Evolutionary conservation across 1,139 yeast species (phyloP), one percentile per base, ranked within the genome.

Genomic region (Arxiozyma slooffiae): DNA sequence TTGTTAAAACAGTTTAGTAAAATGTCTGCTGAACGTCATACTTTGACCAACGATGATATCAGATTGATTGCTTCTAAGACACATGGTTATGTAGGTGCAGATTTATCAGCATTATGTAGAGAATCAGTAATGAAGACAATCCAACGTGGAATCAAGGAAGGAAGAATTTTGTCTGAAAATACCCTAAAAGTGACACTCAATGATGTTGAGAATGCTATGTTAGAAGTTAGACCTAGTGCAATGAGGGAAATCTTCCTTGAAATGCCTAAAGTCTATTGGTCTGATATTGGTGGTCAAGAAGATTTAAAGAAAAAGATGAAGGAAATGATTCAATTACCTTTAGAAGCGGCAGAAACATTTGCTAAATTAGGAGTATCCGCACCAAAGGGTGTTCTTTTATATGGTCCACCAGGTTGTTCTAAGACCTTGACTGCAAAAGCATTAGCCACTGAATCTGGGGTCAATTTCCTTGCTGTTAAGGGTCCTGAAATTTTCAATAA

Each of bases 401-500:
- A 90, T 66, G 97, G 97, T 0, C 97, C 97, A 0, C 97, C 97
- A 0, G 97, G 97, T 7, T 90, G 97, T 70, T 89, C 97, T 7
- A 90, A 90, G 62, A 90, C 97, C 0, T 71, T 90, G 53, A 87
- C 96, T 0, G 97, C 97, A 1, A 90, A 90, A 64, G 97, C 97
- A 0, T 71, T 90, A 38, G 97, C 97, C 0, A 86, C 96, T 0
- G 97, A 90, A 68, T 85, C 96, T 1, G 97, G 96, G 0, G 76
- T 90, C 50, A 90, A 90, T 61, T 90, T 90, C 64, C 68, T 90
- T 53, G 96, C 97, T 0, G 96, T 90, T 11, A 90, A 90, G 67
- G 97, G 97, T 0, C 97, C 97, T 0, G 97, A 90, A 64, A 80
- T 90, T 20, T 87, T 90, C 67, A 89, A 88, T 70, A 90, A 90